Conservation (phyloP, 345 rosid species). For the Ricinus communis region DNA sequence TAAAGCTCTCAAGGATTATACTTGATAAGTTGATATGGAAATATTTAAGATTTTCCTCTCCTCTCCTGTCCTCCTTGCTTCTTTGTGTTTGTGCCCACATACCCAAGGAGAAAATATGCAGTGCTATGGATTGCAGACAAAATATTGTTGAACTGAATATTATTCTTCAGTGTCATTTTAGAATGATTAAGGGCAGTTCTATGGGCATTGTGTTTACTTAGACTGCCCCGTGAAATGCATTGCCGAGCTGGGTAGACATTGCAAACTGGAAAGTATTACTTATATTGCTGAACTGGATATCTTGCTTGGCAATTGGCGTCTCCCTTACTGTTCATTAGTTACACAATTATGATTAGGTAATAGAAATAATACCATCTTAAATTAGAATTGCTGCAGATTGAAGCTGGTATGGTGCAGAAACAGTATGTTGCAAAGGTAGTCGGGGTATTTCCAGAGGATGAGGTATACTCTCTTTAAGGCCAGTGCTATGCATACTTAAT, state of each 20-base stretch:
- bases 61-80: no score
- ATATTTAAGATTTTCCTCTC: not conserved
- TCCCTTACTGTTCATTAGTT: not conserved
- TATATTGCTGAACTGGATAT: no score
- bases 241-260: not conserved
- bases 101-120: not conserved
- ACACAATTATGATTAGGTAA: not conserved
- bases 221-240: not conserved
- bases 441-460: slow-evolving; percentile 75
- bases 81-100: not conserved
- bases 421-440: slow-evolving; percentile 70
- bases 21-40: not conserved
- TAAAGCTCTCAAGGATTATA: slow-evolving; percentile 17
- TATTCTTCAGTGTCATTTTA: not conserved
- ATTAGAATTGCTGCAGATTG: slow-evolving; percentile 52
- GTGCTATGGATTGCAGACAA: not conserved
- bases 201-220: not conserved
- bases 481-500: slow-evolving; percentile 1
- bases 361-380: not conserved
- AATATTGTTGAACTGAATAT: not conserved
- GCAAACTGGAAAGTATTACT: not conserved
- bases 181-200: not conserved
- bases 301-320: slow-evolving; percentile 1
- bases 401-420: slow-evolving; percentile 71
- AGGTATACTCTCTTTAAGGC: slow-evolving; percentile 46